These are phyloP conservation scores for Pythium volutum DNA, from an alignment of 352 stramenopile species.

Conservation along the genomic window DNA sequence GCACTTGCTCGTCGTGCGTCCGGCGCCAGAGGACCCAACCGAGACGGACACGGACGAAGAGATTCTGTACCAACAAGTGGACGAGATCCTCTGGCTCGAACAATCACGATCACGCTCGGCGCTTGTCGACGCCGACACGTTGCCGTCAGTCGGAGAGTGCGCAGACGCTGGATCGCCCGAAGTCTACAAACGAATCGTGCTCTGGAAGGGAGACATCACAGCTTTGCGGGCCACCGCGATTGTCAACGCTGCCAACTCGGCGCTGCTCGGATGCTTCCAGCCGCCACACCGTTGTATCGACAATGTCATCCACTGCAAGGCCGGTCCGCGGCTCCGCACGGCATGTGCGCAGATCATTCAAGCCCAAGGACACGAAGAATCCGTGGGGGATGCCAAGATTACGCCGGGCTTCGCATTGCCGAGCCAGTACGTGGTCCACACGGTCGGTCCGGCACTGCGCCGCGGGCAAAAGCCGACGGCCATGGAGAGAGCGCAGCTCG, in stretches of 20 bases:
- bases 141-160: neutral
- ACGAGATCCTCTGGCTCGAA: slow-evolving; percentile 18
- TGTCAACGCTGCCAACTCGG: slow-evolving; percentile 65
- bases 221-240: slow-evolving; percentile 55
- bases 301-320: slow-evolving; percentile 69
- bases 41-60: slow-evolving; percentile 29
- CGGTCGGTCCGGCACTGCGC: slow-evolving; percentile 51
- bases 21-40: slow-evolving; percentile 28
- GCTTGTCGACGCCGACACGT: slow-evolving; percentile 2
- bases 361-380: slow-evolving; percentile 35
- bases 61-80: slow-evolving; percentile 35
- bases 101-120: slow-evolving; percentile 2
- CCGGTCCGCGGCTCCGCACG: slow-evolving; percentile 48
- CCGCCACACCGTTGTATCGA: slow-evolving; percentile 70
- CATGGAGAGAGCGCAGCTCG: slow-evolving; percentile 30
- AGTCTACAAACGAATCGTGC: slow-evolving; percentile 29
- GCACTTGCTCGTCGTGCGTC: slow-evolving; percentile 44
- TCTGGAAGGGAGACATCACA: slow-evolving; percentile 75
- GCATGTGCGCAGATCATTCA: slow-evolving; percentile 53
- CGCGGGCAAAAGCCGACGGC: slow-evolving; percentile 25
- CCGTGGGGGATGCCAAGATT: slow-evolving; percentile 49
- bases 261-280: slow-evolving; percentile 68
- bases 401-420: slow-evolving; percentile 52
- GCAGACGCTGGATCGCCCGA: neutral
- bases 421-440: slow-evolving; percentile 54